These are phyloP conservation scores for Xylariaceae sp. DNA, from an alignment of 2,329 filamentous ascomycete genomes.

Conservation along the genomic window DNA sequence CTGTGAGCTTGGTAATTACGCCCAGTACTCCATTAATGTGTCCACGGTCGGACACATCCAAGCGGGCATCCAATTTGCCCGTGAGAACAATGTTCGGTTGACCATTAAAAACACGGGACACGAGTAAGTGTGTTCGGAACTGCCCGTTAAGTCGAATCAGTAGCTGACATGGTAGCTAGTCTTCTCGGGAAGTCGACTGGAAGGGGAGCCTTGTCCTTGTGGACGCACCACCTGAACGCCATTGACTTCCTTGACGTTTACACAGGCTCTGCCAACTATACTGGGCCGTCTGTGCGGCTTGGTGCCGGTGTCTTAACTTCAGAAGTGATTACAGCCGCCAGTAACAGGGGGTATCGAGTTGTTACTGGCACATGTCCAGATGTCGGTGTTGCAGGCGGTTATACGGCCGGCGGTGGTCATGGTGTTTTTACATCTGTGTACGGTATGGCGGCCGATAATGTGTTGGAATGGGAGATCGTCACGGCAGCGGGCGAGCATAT, in stretches of 20 bases:
- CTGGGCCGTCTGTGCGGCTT: slow-evolving; percentile 53
- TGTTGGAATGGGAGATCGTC: slow-evolving; percentile 57
- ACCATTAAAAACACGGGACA: slow-evolving; percentile 58
- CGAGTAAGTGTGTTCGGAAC: slow-evolving; percentile 39
- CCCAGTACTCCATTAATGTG: slow-evolving; percentile 37
- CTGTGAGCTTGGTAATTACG: slow-evolving; percentile 15
- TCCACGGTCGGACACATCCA: slow-evolving; percentile 27
- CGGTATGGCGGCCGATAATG: slow-evolving; percentile 57
- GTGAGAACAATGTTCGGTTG: slow-evolving; percentile 50
- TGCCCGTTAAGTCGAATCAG: neutral
- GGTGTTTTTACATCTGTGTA: slow-evolving; percentile 54
- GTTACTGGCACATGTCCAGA: slow-evolving; percentile 55
- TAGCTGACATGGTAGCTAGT: neutral
- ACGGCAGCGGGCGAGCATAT: slow-evolving; percentile 51
- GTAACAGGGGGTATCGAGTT: slow-evolving; percentile 47
- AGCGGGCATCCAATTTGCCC: slow-evolving; percentile 44
- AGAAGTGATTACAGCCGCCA: slow-evolving; percentile 50
- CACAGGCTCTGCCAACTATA: slow-evolving; percentile 40
- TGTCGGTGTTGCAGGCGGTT: slow-evolving; percentile 58
- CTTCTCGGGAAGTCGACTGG: slow-evolving; percentile 58
- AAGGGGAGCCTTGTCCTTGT: slow-evolving; percentile 53
- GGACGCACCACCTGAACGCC: slow-evolving; percentile 55
- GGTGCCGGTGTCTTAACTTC: slow-evolving; percentile 54
- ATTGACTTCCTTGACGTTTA: slow-evolving; percentile 34
- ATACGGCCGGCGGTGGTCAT: slow-evolving; percentile 58